Conservation (phyloP, 352 stramenopile species). For the Thalassiosira allenii region DNA sequence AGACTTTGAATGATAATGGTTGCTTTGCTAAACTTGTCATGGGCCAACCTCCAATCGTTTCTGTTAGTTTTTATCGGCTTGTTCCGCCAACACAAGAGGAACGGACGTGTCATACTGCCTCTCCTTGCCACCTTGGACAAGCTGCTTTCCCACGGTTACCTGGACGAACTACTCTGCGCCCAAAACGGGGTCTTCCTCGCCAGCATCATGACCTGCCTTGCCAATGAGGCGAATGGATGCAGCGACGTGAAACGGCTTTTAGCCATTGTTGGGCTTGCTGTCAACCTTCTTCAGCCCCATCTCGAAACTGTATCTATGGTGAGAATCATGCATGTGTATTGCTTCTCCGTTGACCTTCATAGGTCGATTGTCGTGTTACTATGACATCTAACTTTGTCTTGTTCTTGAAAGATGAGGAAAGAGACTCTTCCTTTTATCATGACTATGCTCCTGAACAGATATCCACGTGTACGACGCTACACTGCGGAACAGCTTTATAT, state of each 20-base stretch:
- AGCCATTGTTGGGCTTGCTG: constrained; percentile 65
- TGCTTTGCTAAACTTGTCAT: too few relatives aligned
- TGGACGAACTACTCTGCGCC: constrained; percentile 65
- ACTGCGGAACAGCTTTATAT: constrained; percentile 84
- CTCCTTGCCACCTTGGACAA: constrained; percentile 80
- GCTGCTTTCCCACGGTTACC: constrained; percentile 68
- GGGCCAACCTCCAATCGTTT: too few relatives aligned
- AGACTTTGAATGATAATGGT: constrained; percentile 17
- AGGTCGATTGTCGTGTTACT: background rate
- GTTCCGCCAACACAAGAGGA: constrained; percentile 66
- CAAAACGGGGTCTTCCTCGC: constrained; percentile 48
- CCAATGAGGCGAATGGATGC: constrained; percentile 58
- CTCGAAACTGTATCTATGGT: constrained; percentile 39
- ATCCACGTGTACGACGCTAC: constrained; percentile 76
- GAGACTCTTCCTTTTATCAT: constrained; percentile 71
- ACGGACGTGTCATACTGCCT: constrained; percentile 73
- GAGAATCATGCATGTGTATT: constrained; percentile 29
- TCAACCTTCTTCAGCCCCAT: constrained; percentile 67
- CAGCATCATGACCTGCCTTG: constrained; percentile 53
- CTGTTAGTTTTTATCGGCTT: constrained; percentile 62
- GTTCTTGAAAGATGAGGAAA: constrained; percentile 43
- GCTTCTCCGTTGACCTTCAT: background rate
- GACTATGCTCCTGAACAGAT: constrained; percentile 71
- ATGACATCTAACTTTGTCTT: constrained; percentile 6
- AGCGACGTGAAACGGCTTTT: constrained; percentile 74